Conservation (phyloP, 2,329 filamentous ascomycete species). For the Ophiostoma sp. region DNA sequence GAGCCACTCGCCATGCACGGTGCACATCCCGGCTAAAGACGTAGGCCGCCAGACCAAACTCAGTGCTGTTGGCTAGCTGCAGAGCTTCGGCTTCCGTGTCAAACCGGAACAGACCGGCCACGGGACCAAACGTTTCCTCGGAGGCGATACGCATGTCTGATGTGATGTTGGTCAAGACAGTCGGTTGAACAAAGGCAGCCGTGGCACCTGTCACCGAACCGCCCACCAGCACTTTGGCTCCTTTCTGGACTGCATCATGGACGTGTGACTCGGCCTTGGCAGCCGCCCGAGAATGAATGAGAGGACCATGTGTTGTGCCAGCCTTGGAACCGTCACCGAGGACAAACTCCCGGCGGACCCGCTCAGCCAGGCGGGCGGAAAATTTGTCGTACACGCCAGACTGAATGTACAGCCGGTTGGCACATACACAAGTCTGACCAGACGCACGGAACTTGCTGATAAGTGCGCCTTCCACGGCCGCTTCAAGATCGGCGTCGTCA, state of each 20-base stretch:
- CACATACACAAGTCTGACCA: constrained; percentile 93
- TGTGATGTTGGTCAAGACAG: constrained; percentile 84
- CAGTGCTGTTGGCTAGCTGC: constrained; percentile 73
- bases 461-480: constrained; percentile 79
- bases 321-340: constrained; percentile 73
- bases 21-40: constrained; percentile 74
- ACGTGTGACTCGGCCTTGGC: constrained; percentile 79
- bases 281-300: constrained; percentile 82
- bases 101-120: constrained; percentile 87
- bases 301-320: constrained; percentile 73
- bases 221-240: constrained; percentile 65
- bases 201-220: constrained; percentile 56
- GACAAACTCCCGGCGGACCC: constrained; percentile 66
- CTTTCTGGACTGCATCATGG: constrained; percentile 73
- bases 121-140: constrained; percentile 95
- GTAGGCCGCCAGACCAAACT: constrained; percentile 90
- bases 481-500: constrained; percentile 87
- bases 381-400: constrained; percentile 76
- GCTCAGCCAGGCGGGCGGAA: constrained; percentile 64
- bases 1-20: constrained; percentile 61
- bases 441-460: constrained; percentile 89
- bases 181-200: constrained; percentile 85
- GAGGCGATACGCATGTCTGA: constrained; percentile 77
- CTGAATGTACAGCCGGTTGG: constrained; percentile 81
- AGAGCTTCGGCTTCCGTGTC: constrained; percentile 87